A percentile compares a stretch with the other conserved stretches of the same genome.
Evolutionary conservation across 345 rosid genomes (phyloP).

Genomic region (Moricandia arvensis): DNA sequence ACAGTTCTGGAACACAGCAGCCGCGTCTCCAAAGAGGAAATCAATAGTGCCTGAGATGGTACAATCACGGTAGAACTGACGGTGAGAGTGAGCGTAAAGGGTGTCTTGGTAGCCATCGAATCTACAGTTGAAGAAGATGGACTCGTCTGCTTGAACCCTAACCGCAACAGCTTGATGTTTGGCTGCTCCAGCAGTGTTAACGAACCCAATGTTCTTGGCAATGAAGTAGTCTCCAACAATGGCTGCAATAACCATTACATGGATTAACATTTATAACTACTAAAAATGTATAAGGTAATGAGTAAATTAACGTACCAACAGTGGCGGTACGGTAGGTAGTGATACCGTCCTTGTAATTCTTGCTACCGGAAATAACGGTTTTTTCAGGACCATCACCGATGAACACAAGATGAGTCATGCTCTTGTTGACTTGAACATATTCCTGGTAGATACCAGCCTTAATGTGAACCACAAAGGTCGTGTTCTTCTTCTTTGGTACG

Average conservation of each 20-base stretch:
- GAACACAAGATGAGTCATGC: constrained; percentile 45
- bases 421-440: constrained; percentile 43
- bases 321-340: constrained; percentile 66
- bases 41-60: constrained; percentile 79
- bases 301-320: constrained; percentile 47
- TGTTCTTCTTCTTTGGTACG: constrained; percentile 41
- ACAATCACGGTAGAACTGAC: constrained; percentile 92
- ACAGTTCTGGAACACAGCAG: constrained; percentile 73
- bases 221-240: constrained; percentile 52
- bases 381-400: constrained; percentile 76
- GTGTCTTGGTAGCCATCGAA: constrained; percentile 89
- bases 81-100: constrained; percentile 67
- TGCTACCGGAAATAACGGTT: constrained; percentile 61
- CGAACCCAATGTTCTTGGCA: constrained; percentile 82
- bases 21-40: constrained; percentile 71
- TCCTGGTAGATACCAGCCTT: constrained; percentile 75
- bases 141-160: constrained; percentile 56
- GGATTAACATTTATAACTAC: not conserved
- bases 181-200: constrained; percentile 72
- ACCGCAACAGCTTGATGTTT: constrained; percentile 88
- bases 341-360: constrained; percentile 51
- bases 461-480: constrained; percentile 54
- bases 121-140: constrained; percentile 70
- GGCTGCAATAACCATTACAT: constrained; percentile 42
- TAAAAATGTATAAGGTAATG: not conserved